Conservation (phyloP, 768 basidiomycete species). For the Naematelia aurantialba region DNA sequence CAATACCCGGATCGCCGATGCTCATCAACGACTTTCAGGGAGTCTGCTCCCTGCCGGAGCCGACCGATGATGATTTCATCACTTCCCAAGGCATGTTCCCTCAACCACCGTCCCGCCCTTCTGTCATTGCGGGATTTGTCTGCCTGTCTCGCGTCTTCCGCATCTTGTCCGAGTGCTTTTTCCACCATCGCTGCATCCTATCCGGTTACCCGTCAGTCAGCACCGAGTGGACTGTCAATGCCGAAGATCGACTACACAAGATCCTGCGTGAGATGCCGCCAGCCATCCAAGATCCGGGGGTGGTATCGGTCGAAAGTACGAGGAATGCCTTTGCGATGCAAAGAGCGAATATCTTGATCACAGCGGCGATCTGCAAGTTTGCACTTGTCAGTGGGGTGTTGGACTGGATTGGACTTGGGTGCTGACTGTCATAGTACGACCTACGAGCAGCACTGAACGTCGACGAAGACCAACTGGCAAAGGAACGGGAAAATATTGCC, state of each 20-base stretch:
- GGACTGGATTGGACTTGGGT: no score
- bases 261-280: constrained; percentile 24
- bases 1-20: constrained; percentile 43
- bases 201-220: constrained; percentile 15
- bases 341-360: constrained; percentile 44
- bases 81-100: constrained; percentile 44
- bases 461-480: constrained; percentile 34
- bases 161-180: constrained; percentile 42
- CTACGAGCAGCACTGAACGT: constrained; percentile 33
- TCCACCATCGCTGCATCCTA: constrained; percentile 36
- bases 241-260: constrained; percentile 34
- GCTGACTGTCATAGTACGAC: constrained; percentile 42
- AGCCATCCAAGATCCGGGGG: constrained; percentile 23
- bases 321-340: constrained; percentile 40
- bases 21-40: constrained; percentile 47
- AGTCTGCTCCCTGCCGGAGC: constrained; percentile 34
- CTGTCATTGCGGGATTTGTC: constrained; percentile 40
- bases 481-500: constrained; percentile 39
- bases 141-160: constrained; percentile 32
- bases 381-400: constrained; percentile 44
- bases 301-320: constrained; percentile 1
- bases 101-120: constrained; percentile 31
- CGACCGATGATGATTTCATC: constrained; percentile 42
- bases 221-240: constrained; percentile 30
- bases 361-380: constrained; percentile 45